Conservation (phyloP, 225 moss, liverwort and hornwort species). For the Marchantia polymorpha region DNA sequence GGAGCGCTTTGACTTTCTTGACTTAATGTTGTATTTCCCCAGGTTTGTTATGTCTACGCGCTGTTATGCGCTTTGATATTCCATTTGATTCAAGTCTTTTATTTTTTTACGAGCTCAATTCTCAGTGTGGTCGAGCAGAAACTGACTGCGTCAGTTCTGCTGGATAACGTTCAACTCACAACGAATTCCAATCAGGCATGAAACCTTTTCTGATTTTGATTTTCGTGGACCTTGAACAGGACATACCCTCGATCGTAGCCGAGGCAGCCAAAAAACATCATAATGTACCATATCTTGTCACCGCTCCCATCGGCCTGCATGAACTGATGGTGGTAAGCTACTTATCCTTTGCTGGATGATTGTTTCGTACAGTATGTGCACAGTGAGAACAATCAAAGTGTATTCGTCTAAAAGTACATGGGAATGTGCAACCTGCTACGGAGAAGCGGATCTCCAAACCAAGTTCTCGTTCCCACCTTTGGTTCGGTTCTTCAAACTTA, state of each 20-base stretch:
- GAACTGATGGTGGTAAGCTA: constrained; percentile 72
- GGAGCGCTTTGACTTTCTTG: background rate
- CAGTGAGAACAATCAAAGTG: background rate
- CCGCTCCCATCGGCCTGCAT: constrained; percentile 92
- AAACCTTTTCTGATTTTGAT: background rate
- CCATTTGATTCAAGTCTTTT: too few species aligned
- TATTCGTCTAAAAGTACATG: background rate
- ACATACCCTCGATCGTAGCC: constrained; percentile 76
- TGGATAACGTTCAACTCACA: too few species aligned
- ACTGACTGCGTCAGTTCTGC: too few species aligned
- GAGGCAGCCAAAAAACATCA: constrained; percentile 67
- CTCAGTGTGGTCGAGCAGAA: too few species aligned
- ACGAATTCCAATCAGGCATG: background rate
- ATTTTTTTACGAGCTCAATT: too few species aligned
- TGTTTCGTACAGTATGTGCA: background rate
- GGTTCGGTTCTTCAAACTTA: background rate
- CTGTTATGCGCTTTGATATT: too few species aligned
- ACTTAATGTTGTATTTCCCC: background rate
- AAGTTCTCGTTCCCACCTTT: background rate
- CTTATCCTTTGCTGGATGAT: background rate
- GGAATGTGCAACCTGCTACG: background rate
- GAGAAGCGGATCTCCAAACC: background rate
- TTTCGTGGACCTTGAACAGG: constrained; percentile 28
- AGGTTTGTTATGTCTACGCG: background rate
- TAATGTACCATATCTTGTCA: constrained; percentile 63